These are phyloP conservation scores for Mucor plumbeus DNA, from an alignment of 371 early-diverging fungal genomes.

Conservation along the genomic window DNA sequence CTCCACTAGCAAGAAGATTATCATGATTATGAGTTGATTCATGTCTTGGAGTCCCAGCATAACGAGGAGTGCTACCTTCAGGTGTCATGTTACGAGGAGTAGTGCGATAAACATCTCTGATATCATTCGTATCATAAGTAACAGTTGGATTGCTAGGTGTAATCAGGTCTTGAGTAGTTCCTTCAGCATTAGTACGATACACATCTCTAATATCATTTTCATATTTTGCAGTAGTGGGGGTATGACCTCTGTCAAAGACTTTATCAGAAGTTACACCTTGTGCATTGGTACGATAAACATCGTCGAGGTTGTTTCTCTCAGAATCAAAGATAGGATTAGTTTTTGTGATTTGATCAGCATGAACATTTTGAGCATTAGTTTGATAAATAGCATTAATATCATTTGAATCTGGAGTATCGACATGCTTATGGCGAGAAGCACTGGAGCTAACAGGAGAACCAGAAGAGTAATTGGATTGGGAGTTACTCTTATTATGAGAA, in stretches of 20 bases:
- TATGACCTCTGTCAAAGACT: no score
- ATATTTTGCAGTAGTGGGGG: not conserved
- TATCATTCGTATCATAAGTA: not conserved
- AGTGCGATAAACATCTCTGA: conserved; percentile 6
- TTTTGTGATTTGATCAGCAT: not conserved
- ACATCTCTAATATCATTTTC: not conserved
- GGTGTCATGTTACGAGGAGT: not conserved
- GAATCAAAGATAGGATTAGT: not conserved
- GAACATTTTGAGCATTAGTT: not conserved
- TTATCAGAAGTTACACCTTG: not conserved
- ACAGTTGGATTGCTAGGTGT: not conserved
- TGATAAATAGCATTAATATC: not conserved
- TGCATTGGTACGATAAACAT: conserved; percentile 6
- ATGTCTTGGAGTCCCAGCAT: not conserved
- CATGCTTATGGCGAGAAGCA: not conserved
- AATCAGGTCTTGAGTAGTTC: not conserved
- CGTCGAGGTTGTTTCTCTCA: not conserved
- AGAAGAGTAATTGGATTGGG: not conserved
- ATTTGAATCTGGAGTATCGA: not conserved
- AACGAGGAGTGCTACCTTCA: not conserved
- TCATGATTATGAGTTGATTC: not conserved
- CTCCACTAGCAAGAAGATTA: not conserved
- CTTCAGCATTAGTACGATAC: conserved; percentile 2
- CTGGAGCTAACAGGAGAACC: not conserved
- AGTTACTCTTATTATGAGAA: not conserved